Evolutionary conservation across 768 basidiomycete genomes (phyloP), one percentile per base, ranked within the genome.

Genomic region (Strobilomyces echinocephalus): DNA sequence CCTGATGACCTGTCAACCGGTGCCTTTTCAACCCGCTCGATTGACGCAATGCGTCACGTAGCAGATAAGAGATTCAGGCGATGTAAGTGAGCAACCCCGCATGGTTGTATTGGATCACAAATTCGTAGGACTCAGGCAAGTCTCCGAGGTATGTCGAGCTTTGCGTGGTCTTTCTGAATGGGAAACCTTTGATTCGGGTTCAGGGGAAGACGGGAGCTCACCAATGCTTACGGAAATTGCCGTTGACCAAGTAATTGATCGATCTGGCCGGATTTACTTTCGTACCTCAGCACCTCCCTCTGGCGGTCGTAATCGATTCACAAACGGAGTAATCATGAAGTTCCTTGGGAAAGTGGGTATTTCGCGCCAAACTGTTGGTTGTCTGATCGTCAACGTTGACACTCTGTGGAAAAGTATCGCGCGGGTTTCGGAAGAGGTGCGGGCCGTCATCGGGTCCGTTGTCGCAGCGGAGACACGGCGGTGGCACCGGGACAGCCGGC

Each of bases 31-130:
- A 51, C 54, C 45, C 53, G 53, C 49, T 20, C 28, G 24, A 42
- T 15, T 38, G 47, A 49, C 42, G 44, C 20, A 40, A 53, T 34
- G 35, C 18, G 34, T 43, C 39, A 55, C 45, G 21, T 26, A 24
- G 46, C 26, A 45, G 57, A 60, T 54, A 51, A 62, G 31, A 45
- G 10, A 33, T 33, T 49, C 46, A 48, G 46, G 52, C 36, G 43
- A 50, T 45, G 38, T 54, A 45, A 52, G 9, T 33, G 40, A 53
- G 34, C 50, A 62, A 55, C 63, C 60, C 56, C 56, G 34, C 57
- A 62, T 60, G 64, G 65, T 45, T 54, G 63, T 55, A 64, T 67
- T 67, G 35, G 43, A 42, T 50, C 38, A 44, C 49, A 28, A 51
- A 33, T 28, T 40, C 38, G 40, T 42, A 34, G 18, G 36, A 33